Conservation (phyloP, 129 eudicot genomes). For the Deinandra increscens region DNA sequence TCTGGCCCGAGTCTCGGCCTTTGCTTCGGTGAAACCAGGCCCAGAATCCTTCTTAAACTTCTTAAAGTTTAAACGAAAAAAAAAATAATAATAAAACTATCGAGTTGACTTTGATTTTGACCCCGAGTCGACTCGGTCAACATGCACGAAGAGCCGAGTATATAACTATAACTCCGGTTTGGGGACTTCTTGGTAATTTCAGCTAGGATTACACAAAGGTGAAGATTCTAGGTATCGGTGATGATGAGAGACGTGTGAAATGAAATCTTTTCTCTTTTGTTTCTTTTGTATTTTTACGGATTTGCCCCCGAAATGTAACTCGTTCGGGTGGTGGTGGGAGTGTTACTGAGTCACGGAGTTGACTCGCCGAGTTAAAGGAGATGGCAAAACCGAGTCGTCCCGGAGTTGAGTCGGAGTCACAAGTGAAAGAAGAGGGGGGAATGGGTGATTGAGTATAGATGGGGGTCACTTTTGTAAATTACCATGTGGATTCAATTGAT, state of each 20-base stretch:
- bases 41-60: no score
- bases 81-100: constrained; percentile 18
- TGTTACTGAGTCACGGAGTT: constrained; percentile 31
- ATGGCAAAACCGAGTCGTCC: constrained; percentile 98
- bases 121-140: constrained; percentile 42
- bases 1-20: constrained; percentile 81
- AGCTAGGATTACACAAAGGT: constrained; percentile 27
- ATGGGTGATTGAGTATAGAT: constrained; percentile 13
- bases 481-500: constrained; percentile 35
- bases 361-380: constrained; percentile 50
- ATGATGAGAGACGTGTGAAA: constrained; percentile 1
- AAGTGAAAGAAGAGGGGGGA: constrained; percentile 6
- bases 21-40: constrained; percentile 35
- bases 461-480: constrained; percentile 50
- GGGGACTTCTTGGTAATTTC: constrained; percentile 27
- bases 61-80: no score
- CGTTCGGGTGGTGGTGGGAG: constrained; percentile 25
- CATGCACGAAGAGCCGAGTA: constrained; percentile 23
- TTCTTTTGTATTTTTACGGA: constrained; percentile 18
- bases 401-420: constrained; percentile 48
- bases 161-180: constrained; percentile 21
- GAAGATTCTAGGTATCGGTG: constrained; percentile 12
- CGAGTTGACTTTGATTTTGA: constrained; percentile 34
- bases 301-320: constrained; percentile 29
- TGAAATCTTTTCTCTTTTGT: constrained; percentile 13